Percentiles rank a stretch among this genome's conserved stretches.
phyloP scores from a whole-genome alignment of 805 yeast genomes.

The Candida sakaeoensis region DNA sequence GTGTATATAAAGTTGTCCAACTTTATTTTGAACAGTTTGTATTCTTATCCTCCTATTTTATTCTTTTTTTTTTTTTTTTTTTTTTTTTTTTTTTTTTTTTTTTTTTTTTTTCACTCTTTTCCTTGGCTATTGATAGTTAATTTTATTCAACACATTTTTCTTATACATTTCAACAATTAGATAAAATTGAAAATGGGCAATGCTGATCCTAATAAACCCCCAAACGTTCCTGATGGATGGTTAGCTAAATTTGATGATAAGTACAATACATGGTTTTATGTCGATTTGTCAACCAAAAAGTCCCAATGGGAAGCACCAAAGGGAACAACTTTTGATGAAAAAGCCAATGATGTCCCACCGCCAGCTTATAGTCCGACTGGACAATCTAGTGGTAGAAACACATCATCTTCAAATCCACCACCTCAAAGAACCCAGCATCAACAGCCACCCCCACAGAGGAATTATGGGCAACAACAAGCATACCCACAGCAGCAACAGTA shows the following conservation, averaged over 20 bases:
- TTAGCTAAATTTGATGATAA: slow-evolving; percentile 68
- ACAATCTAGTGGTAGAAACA: slow-evolving; percentile 4
- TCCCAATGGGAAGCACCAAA: slow-evolving; percentile 91
- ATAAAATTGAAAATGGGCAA: no score
- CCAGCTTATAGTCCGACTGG: slow-evolving; percentile 34
- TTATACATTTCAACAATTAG: neutral
- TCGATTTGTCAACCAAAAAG: slow-evolving; percentile 62
- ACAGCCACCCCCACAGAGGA: slow-evolving; percentile 11
- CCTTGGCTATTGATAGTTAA: neutral
- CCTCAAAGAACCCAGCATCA: slow-evolving; percentile 2
- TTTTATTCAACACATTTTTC: neutral
- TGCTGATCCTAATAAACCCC: slow-evolving; percentile 34
- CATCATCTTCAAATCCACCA: neutral
- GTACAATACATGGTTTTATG: slow-evolving; percentile 75
- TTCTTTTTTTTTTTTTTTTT: neutral
- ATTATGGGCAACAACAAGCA: slow-evolving; percentile 17
- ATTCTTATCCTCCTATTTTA: neutral
- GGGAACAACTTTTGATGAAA: slow-evolving; percentile 35
- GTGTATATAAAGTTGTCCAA: no score
- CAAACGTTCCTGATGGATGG: slow-evolving; percentile 68
- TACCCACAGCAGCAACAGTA: slow-evolving; percentile 27
- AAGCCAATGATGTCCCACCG: slow-evolving; percentile 21
- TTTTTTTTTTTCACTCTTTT: no score
- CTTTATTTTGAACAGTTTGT: no score
- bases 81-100: neutral